Evolutionary conservation across 768 basidiomycete genomes (phyloP), one percentile per base, ranked within the genome.

Genomic region (Asterophora parasitica): DNA sequence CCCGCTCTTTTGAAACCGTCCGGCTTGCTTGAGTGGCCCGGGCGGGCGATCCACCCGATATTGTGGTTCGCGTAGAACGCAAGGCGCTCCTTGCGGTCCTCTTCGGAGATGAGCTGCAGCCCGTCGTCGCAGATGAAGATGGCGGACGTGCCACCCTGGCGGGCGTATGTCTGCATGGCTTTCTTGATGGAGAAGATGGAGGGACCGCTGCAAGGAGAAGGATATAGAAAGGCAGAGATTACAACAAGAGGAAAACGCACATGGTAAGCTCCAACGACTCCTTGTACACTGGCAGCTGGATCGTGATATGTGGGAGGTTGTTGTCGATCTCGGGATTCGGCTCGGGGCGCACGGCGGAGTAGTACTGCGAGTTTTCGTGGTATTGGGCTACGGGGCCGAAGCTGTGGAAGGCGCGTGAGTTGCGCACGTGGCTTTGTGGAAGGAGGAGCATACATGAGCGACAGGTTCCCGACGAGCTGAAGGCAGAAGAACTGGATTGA

Each of bases 1-100:
- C 89, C 90, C 5, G 89, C 88, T 63, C 92, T 88, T 72, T 92
- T 90, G 75, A 94, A 95, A 0, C 90, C 86, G 53, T 87, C 91
- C 16, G 82, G 84, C 60, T 62, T 79, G 61, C 70, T 76, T 65
- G 48, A 72, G 61, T 91, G 89, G 2, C 74, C 76, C 0, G 89
- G 90, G n/a, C 89, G 78, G 20, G 90, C 85, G 28, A 83, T 80
- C 78, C 83, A 92, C 9, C 74, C 76, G 56, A 90, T 85, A 55
- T 84, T 83, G 53, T 85, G 79, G 52, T 85, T 82, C 2, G 82
- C 81, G 63, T 92, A 92, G 69, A 88, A 92, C n/a, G 73, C 76
- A 41, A 80, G 72, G 37, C 90, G 79, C 48, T 75, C 78, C 34
- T 77, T 62, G 13, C 79, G 77, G 32, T 87, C 83, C n/a, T 71